These are phyloP conservation scores for Penicillium brasilianum DNA, from an alignment of 2,329 filamentous ascomycete species.

Conservation along the genomic window DNA sequence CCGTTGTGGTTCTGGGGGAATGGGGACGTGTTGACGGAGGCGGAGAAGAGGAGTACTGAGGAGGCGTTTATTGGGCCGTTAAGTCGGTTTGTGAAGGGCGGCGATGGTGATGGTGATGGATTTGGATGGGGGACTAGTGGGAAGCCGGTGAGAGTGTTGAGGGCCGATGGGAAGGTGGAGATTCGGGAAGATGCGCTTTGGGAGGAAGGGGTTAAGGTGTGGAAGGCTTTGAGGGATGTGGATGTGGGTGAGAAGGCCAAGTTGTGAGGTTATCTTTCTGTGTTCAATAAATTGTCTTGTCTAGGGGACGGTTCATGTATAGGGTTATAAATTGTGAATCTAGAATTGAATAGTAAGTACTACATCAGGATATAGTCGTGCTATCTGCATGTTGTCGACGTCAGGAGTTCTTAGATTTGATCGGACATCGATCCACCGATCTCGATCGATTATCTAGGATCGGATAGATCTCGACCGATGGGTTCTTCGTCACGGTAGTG, in stretches of 20 bases:
- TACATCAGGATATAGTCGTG: too few relatives aligned
- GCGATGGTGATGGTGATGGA: constrained; percentile 9
- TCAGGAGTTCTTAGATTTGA: background rate
- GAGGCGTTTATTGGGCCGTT: constrained; percentile 38
- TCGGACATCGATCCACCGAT: background rate
- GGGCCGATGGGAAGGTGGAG: constrained; percentile 52
- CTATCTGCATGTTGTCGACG: background rate
- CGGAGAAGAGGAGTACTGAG: constrained; percentile 52
- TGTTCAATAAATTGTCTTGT: background rate
- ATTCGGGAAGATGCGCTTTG: constrained; percentile 54
- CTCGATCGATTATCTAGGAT: background rate
- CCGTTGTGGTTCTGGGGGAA: constrained; percentile 63
- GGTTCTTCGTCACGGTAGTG: background rate
- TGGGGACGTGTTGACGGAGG: constrained; percentile 45
- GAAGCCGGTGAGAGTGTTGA: constrained; percentile 51
- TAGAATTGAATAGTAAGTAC: too few relatives aligned
- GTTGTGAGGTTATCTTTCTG: constrained; percentile 6
- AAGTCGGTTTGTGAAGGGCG: constrained; percentile 35
- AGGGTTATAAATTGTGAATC: background rate
- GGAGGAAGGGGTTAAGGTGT: constrained; percentile 55
- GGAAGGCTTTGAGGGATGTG: constrained; percentile 44
- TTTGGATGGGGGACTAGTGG: constrained; percentile 37
- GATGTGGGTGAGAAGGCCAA: constrained; percentile 13
- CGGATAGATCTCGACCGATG: background rate
- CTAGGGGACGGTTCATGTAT: background rate